These are phyloP conservation scores for Phytophthora tentaculata DNA, from an alignment of 352 stramenopile genomes.

Conservation along the genomic window DNA sequence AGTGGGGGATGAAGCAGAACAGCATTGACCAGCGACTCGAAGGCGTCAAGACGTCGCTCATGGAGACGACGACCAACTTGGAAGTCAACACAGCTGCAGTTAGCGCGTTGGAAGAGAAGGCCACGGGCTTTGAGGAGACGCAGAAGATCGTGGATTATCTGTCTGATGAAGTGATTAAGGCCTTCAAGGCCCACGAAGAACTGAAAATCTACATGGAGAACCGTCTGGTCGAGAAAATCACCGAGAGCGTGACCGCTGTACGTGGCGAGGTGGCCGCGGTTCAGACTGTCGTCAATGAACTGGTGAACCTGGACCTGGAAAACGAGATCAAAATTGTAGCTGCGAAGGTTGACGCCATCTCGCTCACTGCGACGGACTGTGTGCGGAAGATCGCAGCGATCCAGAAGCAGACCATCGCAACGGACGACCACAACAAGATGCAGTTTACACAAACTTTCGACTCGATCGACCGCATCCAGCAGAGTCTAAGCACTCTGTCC, in stretches of 20 bases:
- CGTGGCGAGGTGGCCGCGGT: constrained; percentile 59
- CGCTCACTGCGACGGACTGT: constrained; percentile 55
- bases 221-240: constrained; percentile 58
- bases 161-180: constrained; percentile 47
- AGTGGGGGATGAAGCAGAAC: constrained; percentile 60
- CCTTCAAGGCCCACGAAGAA: constrained; percentile 45
- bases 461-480: constrained; percentile 65
- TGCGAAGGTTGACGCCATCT: constrained; percentile 60
- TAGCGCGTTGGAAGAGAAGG: constrained; percentile 57
- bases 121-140: constrained; percentile 63
- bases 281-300: constrained; percentile 53
- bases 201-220: constrained; percentile 61
- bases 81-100: constrained; percentile 47
- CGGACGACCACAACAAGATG: constrained; percentile 62
- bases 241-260: constrained; percentile 54
- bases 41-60: constrained; percentile 51
- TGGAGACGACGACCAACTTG: constrained; percentile 64
- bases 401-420: constrained; percentile 60
- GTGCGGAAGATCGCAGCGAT: constrained; percentile 64
- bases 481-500: constrained; percentile 71
- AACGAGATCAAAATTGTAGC: constrained; percentile 59
- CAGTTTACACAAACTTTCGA: constrained; percentile 75
- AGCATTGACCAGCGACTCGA: constrained; percentile 40
- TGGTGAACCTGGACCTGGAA: constrained; percentile 68
- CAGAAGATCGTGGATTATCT: constrained; percentile 53